Conservation (phyloP, 768 basidiomycete genomes). For the Phylloporus arenicola region DNA sequence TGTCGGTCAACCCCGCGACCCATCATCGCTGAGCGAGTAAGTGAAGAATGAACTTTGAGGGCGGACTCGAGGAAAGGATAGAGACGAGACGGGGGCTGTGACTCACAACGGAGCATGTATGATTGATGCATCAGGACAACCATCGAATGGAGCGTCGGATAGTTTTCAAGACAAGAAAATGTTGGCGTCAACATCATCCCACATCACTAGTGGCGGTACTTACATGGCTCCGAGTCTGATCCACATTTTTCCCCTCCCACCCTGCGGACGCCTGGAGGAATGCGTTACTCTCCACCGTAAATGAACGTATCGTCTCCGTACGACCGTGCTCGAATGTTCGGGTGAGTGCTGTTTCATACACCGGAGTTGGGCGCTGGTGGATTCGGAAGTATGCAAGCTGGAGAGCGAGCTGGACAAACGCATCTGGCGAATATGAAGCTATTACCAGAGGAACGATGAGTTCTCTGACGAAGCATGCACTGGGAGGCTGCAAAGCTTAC, state of each 20-base stretch:
- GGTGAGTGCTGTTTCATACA: constrained; percentile 90
- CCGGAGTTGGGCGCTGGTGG: constrained; percentile 73
- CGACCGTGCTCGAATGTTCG: constrained; percentile 82
- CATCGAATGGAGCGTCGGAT: not conserved
- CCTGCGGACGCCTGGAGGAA: constrained; percentile 35
- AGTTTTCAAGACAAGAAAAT: not conserved
- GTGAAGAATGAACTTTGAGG: constrained; percentile 59
- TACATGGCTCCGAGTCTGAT: constrained; percentile 7
- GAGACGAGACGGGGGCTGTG: constrained; percentile 22
- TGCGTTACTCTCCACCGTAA: constrained; percentile 64
- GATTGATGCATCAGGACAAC: not conserved
- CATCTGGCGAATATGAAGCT: constrained; percentile 67
- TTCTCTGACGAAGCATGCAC: not conserved
- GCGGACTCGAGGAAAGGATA: constrained; percentile 60
- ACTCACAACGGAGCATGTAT: constrained; percentile 1
- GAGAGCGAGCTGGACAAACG: constrained; percentile 85
- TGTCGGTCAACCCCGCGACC: constrained; percentile 89
- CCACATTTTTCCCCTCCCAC: constrained; percentile 13
- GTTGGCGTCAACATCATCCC: not conserved
- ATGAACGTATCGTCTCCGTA: constrained; percentile 82
- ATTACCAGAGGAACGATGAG: not conserved
- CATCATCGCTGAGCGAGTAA: constrained; percentile 71
- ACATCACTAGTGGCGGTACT: not conserved
- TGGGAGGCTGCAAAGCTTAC: constrained; percentile 39
- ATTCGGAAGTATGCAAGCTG: constrained; percentile 88